Conservation (phyloP, 176 grass and related monocot species). For the Tillandsia leiboldiana region DNA sequence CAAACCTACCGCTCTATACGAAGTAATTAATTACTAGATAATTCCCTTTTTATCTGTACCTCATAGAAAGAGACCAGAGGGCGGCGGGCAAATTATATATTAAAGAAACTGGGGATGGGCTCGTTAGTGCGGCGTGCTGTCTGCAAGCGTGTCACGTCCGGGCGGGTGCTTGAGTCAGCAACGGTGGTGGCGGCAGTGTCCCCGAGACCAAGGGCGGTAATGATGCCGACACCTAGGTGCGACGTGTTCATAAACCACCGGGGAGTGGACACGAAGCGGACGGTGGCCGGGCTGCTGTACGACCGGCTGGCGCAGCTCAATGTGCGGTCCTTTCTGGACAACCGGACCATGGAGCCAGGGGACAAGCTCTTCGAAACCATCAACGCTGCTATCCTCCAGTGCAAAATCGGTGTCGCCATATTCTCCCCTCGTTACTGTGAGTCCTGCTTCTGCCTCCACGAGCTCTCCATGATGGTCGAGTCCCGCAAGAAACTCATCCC, state of each 20-base stretch:
- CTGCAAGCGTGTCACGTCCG: not conserved
- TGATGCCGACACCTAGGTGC: slow-evolving; percentile 1
- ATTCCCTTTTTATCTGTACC: not conserved
- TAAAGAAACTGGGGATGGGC: not conserved
- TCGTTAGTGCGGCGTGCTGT: not conserved
- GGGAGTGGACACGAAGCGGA: slow-evolving; percentile 68
- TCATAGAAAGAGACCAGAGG: not conserved
- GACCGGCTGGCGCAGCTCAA: slow-evolving; percentile 19
- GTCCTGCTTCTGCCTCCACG: slow-evolving; percentile 61
- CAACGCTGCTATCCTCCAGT: slow-evolving; percentile 23
- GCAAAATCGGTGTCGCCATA: slow-evolving; percentile 48
- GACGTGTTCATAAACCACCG: slow-evolving; percentile 92
- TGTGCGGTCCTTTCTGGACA: slow-evolving; percentile 45
- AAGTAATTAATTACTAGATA: too few relatives aligned
- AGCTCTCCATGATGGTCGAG: slow-evolving; percentile 65
- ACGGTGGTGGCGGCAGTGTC: not conserved
- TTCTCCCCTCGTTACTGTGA: slow-evolving; percentile 59
- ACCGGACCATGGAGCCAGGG: slow-evolving; percentile 54
- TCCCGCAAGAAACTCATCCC: slow-evolving; percentile 57
- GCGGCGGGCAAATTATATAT: too few relatives aligned
- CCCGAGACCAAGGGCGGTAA: not conserved
- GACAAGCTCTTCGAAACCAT: slow-evolving; percentile 52
- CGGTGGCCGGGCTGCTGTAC: slow-evolving; percentile 46
- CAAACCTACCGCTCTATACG: too few relatives aligned
- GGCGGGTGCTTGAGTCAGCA: not conserved